Evolutionary conservation across 1,284 basidiomycete species (phyloP).

Genomic region (Malassezia dermatis): DNA sequence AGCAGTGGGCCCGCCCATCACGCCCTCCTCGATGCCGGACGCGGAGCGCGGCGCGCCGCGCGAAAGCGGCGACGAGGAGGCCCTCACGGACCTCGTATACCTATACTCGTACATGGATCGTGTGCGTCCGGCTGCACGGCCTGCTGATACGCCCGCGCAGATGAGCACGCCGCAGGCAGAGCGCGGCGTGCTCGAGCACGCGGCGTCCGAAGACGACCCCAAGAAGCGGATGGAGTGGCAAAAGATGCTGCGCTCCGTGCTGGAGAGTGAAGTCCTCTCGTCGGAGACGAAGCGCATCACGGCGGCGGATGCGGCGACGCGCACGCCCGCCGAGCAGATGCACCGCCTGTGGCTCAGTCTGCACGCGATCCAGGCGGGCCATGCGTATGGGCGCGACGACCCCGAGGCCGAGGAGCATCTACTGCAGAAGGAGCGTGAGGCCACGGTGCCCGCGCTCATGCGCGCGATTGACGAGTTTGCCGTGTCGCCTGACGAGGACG

Average conservation of each 20-base stretch:
- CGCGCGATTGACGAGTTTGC: conserved; percentile 70
- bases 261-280: conserved; percentile 43
- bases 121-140: conserved; percentile 12
- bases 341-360: conserved; percentile 73
- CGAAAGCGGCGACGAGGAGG: not conserved
- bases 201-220: conserved; percentile 14
- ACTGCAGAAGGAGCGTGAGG: conserved; percentile 69
- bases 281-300: conserved; percentile 48
- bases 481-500: conserved; percentile 35
- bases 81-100: not conserved
- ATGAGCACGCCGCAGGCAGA: conserved; percentile 18
- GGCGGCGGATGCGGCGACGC: conserved; percentile 46
- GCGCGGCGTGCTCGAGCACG: conserved; percentile 6
- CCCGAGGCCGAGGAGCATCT: conserved; percentile 71
- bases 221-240: conserved; percentile 45
- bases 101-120: conserved; percentile 1
- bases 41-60: conserved; percentile 11
- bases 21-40: conserved; percentile 8
- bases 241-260: conserved; percentile 45
- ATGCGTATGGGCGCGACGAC: conserved; percentile 51
- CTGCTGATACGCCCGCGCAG: conserved; percentile 22
- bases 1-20: not conserved
- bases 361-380: conserved; percentile 68
- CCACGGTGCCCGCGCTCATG: conserved; percentile 69
- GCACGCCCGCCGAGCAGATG: conserved; percentile 34